phyloP scores from a whole-genome alignment of 2,329 filamentous ascomycete species.

The Emmonsia crescens region DNA sequence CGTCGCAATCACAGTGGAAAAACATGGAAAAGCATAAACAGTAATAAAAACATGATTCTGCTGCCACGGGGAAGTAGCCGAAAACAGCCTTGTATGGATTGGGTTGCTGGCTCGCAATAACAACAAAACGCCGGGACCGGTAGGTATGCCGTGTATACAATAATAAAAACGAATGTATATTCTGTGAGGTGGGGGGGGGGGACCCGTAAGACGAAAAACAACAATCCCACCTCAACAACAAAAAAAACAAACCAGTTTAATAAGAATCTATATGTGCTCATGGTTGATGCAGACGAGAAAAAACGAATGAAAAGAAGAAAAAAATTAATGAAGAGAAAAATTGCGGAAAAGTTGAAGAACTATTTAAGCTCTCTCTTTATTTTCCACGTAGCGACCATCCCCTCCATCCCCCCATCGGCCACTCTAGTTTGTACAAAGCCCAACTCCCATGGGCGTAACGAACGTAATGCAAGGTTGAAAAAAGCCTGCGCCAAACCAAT shows the following conservation, averaged over 20 bases:
- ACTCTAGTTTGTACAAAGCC: background rate
- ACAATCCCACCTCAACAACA: background rate
- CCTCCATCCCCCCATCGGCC: background rate
- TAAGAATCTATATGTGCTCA: background rate
- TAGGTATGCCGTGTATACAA: background rate
- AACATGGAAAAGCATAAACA: background rate
- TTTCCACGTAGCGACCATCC: slow-evolving; percentile 3
- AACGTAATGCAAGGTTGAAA: slow-evolving; percentile 16
- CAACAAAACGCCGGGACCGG: background rate
- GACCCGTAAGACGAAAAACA: background rate
- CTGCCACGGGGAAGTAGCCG: background rate
- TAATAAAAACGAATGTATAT: slow-evolving; percentile 27
- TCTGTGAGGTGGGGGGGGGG: background rate
- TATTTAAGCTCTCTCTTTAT: background rate
- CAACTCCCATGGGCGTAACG: slow-evolving; percentile 9
- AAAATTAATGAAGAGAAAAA: background rate
- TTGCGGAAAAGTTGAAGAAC: background rate
- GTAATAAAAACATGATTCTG: background rate
- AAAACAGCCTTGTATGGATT: background rate
- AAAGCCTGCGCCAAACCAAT: background rate
- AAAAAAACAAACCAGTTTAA: background rate
- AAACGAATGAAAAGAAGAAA: background rate
- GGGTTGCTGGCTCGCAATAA: background rate
- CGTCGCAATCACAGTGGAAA: background rate
- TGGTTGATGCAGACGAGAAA: background rate